These are phyloP conservation scores for Dentipellis fragilis DNA, from an alignment of 768 basidiomycete species.

Conservation along the genomic window DNA sequence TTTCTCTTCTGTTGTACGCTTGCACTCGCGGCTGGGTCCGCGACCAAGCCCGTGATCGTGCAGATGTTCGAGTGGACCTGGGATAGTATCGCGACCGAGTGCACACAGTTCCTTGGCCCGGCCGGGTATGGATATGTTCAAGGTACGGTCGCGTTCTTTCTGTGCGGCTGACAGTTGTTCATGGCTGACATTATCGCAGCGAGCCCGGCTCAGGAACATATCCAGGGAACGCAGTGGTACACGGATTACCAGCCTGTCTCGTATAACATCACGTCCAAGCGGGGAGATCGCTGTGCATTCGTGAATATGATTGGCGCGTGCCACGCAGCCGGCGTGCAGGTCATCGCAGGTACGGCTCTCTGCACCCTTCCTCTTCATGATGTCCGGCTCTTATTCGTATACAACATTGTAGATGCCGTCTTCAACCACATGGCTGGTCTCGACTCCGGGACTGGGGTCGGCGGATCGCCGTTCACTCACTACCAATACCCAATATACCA, in stretches of 20 bases:
- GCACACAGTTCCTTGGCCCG: conserved; percentile 55
- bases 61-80: conserved; percentile 65
- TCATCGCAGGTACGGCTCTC: conserved; percentile 26
- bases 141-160: conserved; percentile 24
- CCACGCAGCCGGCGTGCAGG: conserved; percentile 27
- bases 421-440: conserved; percentile 58
- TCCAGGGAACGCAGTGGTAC: conserved; percentile 57
- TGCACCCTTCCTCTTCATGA: conserved; percentile 19
- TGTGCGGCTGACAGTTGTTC: neutral
- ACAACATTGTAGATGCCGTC: conserved; percentile 29
- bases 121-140: conserved; percentile 57
- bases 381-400: conserved; percentile 4
- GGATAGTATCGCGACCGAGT: conserved; percentile 49
- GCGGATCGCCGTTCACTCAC: conserved; percentile 31
- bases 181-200: conserved; percentile 11
- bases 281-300: conserved; percentile 46
- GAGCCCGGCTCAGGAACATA: conserved; percentile 49
- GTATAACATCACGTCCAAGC: conserved; percentile 55
- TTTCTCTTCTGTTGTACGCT: neutral
- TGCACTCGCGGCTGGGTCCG: neutral
- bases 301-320: conserved; percentile 29
- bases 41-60: conserved; percentile 36
- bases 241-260: conserved; percentile 66
- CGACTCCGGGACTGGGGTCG: conserved; percentile 18
- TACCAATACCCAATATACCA: conserved; percentile 28